Evolutionary conservation across 495 filamentous ascomycete species (phyloP).

Genomic region (Aspergillus ostianus): DNA sequence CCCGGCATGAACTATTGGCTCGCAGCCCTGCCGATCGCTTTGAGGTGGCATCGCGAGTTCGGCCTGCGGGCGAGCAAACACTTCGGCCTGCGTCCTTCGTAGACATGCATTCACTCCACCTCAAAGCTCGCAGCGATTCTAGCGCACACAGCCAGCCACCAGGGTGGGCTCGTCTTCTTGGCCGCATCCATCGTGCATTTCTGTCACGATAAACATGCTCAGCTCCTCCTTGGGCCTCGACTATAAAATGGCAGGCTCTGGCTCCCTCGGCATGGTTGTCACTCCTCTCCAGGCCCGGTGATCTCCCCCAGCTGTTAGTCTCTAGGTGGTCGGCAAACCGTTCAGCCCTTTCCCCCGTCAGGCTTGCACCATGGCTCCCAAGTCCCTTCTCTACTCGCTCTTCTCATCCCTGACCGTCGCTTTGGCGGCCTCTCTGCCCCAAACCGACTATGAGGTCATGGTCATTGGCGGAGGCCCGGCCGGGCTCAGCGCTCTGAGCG

Average conservation of each 20-base stretch:
- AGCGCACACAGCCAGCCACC: not conserved
- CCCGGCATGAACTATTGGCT: constrained; percentile 19
- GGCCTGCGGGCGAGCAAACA: not conserved
- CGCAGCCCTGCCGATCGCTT: constrained; percentile 11
- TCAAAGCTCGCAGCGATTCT: not conserved
- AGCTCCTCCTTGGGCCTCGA: not conserved
- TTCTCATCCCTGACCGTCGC: constrained; percentile 15
- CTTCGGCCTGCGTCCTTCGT: not conserved
- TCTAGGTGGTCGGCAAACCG: not conserved
- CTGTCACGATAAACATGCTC: not conserved
- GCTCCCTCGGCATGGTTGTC: too few species aligned
- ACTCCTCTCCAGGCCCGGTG: not conserved
- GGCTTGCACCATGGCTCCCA: constrained; percentile 14
- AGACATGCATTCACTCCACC: not conserved
- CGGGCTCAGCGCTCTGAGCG: constrained; percentile 50
- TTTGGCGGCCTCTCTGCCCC: constrained; percentile 18
- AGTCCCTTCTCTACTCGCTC: constrained; percentile 14
- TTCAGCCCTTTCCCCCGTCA: not conserved
- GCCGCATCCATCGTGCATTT: not conserved
- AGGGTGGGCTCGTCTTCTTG: not conserved
- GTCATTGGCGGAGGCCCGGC: constrained; percentile 38
- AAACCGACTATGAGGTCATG: constrained; percentile 34
- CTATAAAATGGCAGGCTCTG: not conserved
- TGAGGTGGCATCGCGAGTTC: not conserved
- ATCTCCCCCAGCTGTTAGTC: not conserved